Evolutionary conservation across 108 stramenopile species (phyloP), one percentile per base, ranked within the genome.

Genomic region (Nitzschia sp.): DNA sequence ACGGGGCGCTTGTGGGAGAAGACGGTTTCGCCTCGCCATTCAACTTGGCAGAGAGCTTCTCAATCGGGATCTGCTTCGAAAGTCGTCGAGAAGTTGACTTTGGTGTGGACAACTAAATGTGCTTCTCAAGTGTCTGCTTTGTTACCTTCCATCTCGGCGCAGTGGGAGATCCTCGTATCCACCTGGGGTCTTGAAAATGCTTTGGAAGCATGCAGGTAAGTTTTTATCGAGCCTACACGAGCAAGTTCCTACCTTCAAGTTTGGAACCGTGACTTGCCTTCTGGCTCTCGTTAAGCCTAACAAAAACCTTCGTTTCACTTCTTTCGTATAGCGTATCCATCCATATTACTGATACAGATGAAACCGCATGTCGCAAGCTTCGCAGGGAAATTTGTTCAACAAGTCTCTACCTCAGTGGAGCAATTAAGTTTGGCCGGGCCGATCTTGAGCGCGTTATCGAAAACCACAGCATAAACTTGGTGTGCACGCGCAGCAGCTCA

Each of bases 51-150:
- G 13, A 13, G 31, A 0, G 29, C 36, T 17, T 29, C 27, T 16
- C 27, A 21, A 38, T 19, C 26, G 15, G 35, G 41, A 6, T 33
- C 58, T 13, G 17, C 23, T 29, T 11, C 35, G 29, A 19, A 9
- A 5, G 27, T 72, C 28, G 27, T 72, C 28, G 75, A 80, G 5
- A 27, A 63, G 22, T 25, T 82, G 25, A 35, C 58, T 16, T 58
- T 82, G 38, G 36, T 82, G 1, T 82, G 81, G 81, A 71, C 57
- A 2, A 66, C 70, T 5, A 62, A 74, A 29, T 72, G 68, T n/a
- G 77, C 75, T 23, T 63, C 63, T 19, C 56, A 73, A 38, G 74
- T 72, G 6, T 6, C 13, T 6, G 38, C 0, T 63, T 72, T 78
- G 25, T 26, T 78, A 3, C 80, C 80, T n/a, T 72, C 73, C 26